Percentiles rank a stretch among this genome's conserved stretches.
Conservation (phyloP, 108 stramenopile species). For the Parmales sp. region DNA sequence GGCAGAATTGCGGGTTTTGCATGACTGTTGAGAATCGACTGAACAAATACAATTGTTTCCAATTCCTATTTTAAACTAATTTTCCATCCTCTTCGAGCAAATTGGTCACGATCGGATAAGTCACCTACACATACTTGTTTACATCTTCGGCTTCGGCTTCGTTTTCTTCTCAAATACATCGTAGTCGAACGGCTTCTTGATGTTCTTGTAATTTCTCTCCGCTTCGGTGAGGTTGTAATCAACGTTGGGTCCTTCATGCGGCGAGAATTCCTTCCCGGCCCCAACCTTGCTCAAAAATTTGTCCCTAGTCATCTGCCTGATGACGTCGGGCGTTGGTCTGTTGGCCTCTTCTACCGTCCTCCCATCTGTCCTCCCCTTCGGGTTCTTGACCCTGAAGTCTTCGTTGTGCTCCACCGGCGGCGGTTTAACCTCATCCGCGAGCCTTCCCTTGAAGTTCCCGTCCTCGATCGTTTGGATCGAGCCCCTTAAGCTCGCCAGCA, state of each 20-base stretch:
- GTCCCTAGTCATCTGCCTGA: neutral
- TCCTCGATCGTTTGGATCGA: too few species aligned
- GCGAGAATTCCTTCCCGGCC: neutral
- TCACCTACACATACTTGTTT: too few species aligned
- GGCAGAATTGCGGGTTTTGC: too few species aligned
- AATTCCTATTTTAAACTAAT: too few species aligned
- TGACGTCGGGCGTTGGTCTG: neutral
- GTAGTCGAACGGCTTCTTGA: neutral
- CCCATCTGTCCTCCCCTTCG: slow-evolving; percentile 1
- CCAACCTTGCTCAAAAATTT: neutral
- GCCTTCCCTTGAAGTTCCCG: too few species aligned
- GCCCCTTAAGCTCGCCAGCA: neutral
- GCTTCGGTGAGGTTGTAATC: neutral
- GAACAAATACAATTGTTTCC: too few species aligned
- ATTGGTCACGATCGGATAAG: too few species aligned
- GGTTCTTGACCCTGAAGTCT: neutral
- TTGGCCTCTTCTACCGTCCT: neutral
- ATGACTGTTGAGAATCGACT: too few species aligned
- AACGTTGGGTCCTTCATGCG: neutral
- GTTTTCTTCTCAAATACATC: too few species aligned
- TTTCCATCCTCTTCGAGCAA: too few species aligned
- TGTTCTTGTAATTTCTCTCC: neutral
- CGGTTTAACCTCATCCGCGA: neutral
- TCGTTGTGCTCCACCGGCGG: neutral
- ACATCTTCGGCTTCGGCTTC: too few species aligned